phyloP scores from a whole-genome alignment of 768 basidiomycete species.

The Russula vinacea region DNA sequence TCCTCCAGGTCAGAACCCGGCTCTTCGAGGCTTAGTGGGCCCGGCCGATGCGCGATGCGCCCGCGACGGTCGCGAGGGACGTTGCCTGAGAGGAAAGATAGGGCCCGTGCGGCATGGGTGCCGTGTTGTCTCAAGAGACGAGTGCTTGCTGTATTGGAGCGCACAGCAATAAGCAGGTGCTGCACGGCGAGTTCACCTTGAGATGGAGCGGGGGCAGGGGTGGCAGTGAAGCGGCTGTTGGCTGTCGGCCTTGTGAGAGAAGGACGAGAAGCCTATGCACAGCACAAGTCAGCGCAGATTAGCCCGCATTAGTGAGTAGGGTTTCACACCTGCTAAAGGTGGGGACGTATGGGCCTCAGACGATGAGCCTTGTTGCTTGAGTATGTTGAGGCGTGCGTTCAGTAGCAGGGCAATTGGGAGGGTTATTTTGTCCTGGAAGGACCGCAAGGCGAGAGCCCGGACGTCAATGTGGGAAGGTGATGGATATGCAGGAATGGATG shows the following conservation, averaged over 20 bases:
- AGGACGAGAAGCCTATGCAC: constrained; percentile 67
- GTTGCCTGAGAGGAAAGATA: constrained; percentile 70
- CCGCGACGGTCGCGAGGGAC: constrained; percentile 76
- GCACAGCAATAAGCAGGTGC: constrained; percentile 62
- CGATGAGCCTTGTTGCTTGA: constrained; percentile 53
- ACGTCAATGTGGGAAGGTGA: constrained; percentile 67
- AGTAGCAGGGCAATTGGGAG: constrained; percentile 59
- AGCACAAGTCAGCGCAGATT: constrained; percentile 20
- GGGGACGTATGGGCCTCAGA: constrained; percentile 54
- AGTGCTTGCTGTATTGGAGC: constrained; percentile 44
- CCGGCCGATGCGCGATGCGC: constrained; percentile 55
- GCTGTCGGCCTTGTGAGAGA: constrained; percentile 62
- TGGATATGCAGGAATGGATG: constrained; percentile 37
- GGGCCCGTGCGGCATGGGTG: constrained; percentile 42
- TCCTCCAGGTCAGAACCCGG: constrained; percentile 34
- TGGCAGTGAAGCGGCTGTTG: constrained; percentile 59
- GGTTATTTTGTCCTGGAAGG: constrained; percentile 78
- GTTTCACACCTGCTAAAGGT: constrained; percentile 75
- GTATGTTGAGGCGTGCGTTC: constrained; percentile 51
- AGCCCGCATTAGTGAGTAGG: neutral
- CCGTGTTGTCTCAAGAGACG: constrained; percentile 27
- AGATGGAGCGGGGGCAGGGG: constrained; percentile 51
- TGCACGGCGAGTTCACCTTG: constrained; percentile 65
- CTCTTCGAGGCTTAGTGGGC: constrained; percentile 12
- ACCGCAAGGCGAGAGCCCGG: constrained; percentile 70